Conservation (phyloP, 345 rosid genomes). For the Lagerstroemia speciosa region DNA sequence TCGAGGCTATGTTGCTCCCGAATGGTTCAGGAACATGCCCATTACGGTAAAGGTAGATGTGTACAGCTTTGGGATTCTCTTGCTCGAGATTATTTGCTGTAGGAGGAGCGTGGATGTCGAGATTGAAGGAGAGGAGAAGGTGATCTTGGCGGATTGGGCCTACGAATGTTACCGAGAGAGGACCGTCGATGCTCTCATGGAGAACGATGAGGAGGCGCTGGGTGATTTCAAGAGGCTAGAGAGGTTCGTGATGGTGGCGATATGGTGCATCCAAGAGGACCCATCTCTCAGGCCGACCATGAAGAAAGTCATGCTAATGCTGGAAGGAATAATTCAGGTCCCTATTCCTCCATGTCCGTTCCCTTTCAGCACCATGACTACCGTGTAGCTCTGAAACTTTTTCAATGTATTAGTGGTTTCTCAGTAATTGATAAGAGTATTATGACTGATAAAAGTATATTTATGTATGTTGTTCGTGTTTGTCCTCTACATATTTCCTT, state of each 20-base stretch:
- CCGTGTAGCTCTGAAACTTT: not conserved
- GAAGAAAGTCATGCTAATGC: constrained; percentile 49
- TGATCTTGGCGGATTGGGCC: constrained; percentile 38
- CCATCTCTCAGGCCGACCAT: constrained; percentile 39
- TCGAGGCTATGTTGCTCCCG: constrained; percentile 51
- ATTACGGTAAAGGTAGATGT: constrained; percentile 46
- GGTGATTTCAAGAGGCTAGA: constrained; percentile 17
- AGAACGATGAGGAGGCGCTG: constrained; percentile 17
- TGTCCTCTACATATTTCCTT: no score
- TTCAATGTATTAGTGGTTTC: not conserved
- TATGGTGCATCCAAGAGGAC: constrained; percentile 57
- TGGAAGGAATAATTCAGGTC: constrained; percentile 39
- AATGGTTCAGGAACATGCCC: constrained; percentile 44
- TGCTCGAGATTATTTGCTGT: constrained; percentile 44
- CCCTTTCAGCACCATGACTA: constrained; percentile 10
- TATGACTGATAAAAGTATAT: no score
- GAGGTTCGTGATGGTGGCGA: constrained; percentile 34
- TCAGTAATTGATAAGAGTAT: no score
- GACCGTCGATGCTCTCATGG: constrained; percentile 19
- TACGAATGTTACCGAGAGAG: constrained; percentile 35
- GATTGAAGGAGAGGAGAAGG: constrained; percentile 18
- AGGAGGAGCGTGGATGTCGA: constrained; percentile 29
- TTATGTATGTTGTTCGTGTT: no score
- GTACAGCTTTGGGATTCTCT: constrained; percentile 46
- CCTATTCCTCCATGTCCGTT: constrained; percentile 24